A percentile compares a stretch with the other conserved stretches of the same genome.
These are phyloP conservation scores for Wilhelminamyces savonicus DNA, from an alignment of 805 yeast species.

Conservation along the genomic window DNA sequence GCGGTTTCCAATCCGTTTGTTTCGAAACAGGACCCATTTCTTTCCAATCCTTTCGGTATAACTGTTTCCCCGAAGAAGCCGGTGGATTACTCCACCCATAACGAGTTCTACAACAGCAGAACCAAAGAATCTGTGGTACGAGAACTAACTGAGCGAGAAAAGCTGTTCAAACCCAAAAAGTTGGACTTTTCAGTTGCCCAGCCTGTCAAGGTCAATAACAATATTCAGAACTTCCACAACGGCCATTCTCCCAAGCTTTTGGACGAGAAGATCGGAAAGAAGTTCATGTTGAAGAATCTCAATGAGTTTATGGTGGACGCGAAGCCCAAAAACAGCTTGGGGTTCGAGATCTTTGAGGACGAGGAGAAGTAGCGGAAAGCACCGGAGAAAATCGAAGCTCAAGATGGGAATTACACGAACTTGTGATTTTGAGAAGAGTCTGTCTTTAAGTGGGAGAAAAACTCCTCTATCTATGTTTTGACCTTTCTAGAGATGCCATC, in stretches of 20 bases:
- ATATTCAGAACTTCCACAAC: too few species aligned
- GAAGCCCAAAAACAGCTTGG: slow-evolving; percentile 5
- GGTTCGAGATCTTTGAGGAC: slow-evolving; percentile 7
- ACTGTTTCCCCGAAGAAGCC: slow-evolving; percentile 5
- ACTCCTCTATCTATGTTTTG: slow-evolving; percentile 1
- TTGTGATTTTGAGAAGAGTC: neutral
- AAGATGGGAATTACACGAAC: neutral
- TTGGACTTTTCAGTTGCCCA: too few species aligned
- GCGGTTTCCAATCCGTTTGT: neutral
- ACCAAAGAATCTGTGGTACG: slow-evolving; percentile 32
- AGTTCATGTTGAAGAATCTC: slow-evolving; percentile 5
- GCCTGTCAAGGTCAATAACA: too few species aligned
- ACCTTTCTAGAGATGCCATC: neutral
- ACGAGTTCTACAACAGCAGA: slow-evolving; percentile 35
- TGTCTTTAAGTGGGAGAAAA: neutral
- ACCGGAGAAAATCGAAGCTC: neutral
- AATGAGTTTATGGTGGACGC: slow-evolving; percentile 4
- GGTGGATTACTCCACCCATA: slow-evolving; percentile 28
- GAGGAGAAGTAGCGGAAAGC: neutral
- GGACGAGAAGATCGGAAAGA: slow-evolving; percentile 3
- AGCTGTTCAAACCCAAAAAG: slow-evolving; percentile 32
- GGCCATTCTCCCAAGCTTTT: too few species aligned
- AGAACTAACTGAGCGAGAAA: slow-evolving; percentile 22
- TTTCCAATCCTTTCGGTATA: slow-evolving; percentile 1
- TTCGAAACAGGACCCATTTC: too few species aligned